Base-by-base conservation (phyloP, 139 green algal genomes). In the Micractinium sp. region DNA sequence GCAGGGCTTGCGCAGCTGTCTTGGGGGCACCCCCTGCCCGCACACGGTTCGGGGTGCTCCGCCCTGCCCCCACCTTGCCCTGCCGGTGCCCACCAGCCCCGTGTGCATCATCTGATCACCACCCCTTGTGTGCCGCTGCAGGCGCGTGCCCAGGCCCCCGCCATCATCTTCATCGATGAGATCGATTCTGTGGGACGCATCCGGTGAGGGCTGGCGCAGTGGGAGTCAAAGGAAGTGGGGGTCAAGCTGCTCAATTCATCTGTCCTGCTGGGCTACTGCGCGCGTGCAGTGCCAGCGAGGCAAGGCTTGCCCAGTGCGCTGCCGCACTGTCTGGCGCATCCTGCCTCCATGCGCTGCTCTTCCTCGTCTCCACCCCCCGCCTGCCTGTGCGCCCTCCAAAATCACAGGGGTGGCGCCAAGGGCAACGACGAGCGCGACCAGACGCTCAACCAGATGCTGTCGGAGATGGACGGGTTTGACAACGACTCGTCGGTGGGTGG, bases 81-180 rank as follows among this genome's bases (percentile, higher is more conserved):
- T 77, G 71, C 27, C 27, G 36, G 71, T 36, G 3, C 71, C 27
- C 71, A 35, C 23, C 66, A n/a, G 66, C 23, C 66, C 66, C 25
- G 73, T 79, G 16, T 41, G 3, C n/a, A 3, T 36, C 27, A 19
- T 13, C n/a, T 36, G 31, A 36, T 60, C 76, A 61, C 18, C 25
- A 7, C 15, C 76, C 31, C 31, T 12, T 39, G n/a, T 60, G 76
- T 2, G n/a, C 4, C 47, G 31, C 47, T 56, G 67, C 83, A 87
- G 83, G 97, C 97, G 2, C 91, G 96, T 71, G 93, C 93, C 35
- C 90, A 96, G 86, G 93, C 96, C 0, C 97, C 97, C 0, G 95
- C 95, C 87, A 98, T 99, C 95, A 97, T 99, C 87, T 99, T 99
- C 92, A 98, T 99, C 76, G 97, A 99, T 90, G 97, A 99, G 94